A percentile compares a stretch with the other conserved stretches of the same genome.
Conservation (phyloP, 345 rosid genomes). For the Euphorbia pulcherrima region DNA sequence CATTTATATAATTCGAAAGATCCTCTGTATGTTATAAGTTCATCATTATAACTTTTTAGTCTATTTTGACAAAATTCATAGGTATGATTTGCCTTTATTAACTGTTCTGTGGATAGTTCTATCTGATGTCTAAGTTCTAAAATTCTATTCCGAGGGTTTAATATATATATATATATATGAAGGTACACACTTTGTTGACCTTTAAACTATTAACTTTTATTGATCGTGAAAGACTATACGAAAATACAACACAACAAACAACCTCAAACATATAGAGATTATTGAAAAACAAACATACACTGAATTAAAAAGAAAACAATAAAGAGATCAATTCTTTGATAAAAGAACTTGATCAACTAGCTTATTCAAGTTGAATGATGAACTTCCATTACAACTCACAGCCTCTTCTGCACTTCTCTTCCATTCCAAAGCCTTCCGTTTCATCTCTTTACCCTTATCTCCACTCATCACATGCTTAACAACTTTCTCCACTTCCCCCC, state of each 20-base stretch:
- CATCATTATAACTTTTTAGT: too few species aligned
- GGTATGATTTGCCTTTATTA: too few species aligned
- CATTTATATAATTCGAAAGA: too few species aligned
- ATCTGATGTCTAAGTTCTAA: too few species aligned
- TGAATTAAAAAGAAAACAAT: neutral
- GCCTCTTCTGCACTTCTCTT: conserved; percentile 15
- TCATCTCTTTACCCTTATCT: neutral
- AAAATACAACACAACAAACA: neutral
- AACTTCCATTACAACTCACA: neutral
- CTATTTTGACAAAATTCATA: too few species aligned
- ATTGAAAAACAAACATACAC: neutral
- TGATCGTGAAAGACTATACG: too few species aligned
- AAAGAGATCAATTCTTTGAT: conserved; percentile 5
- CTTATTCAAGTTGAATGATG: conserved; percentile 9
- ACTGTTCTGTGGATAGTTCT: too few species aligned
- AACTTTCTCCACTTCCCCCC: conserved; percentile 15
- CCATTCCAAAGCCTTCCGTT: neutral
- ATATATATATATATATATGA: too few species aligned
- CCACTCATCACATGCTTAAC: conserved; percentile 6
- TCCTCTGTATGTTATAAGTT: too few species aligned
- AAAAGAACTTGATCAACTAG: conserved; percentile 8
- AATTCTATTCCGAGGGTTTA: too few species aligned
- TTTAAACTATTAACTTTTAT: too few species aligned
- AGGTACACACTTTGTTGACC: too few species aligned
- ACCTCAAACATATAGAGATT: neutral